Conservation (phyloP, 495 filamentous ascomycete species). For the Neurospora terricola region DNA sequence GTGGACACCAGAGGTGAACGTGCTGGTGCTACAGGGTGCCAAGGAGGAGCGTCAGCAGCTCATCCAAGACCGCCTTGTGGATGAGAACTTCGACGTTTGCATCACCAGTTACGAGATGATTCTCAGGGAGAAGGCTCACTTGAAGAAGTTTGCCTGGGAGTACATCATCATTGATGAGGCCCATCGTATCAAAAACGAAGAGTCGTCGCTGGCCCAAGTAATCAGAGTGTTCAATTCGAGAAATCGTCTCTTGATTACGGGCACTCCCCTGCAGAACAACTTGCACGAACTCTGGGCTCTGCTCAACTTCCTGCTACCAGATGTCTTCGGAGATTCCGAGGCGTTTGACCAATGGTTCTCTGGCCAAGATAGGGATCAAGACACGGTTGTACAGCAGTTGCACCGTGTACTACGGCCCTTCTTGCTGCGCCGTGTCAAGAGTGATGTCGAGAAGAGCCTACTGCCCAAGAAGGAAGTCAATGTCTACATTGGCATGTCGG, state of each 20-base stretch:
- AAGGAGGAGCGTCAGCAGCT: conserved; percentile 87
- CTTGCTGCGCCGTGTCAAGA: conserved; percentile 91
- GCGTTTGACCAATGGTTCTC: conserved; percentile 99
- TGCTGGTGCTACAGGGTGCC: conserved; percentile 87
- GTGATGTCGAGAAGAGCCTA: conserved; percentile 96
- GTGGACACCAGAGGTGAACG: conserved; percentile 94
- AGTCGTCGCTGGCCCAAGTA: conserved; percentile 92
- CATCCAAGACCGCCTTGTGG: conserved; percentile 81
- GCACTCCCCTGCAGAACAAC: conserved; percentile 97
- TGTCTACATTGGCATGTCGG: conserved; percentile 94
- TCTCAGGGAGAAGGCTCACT: conserved; percentile 82
- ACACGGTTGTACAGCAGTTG: conserved; percentile 93
- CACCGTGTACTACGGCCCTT: conserved; percentile 92
- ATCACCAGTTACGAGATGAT: conserved; percentile 41
- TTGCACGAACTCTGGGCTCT: conserved; percentile 98
- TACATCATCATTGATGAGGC: conserved; percentile 99
- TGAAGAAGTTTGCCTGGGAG: conserved; percentile 99
- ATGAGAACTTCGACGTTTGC: conserved; percentile 54
- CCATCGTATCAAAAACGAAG: conserved; percentile 98
- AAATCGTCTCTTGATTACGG: conserved; percentile 91
- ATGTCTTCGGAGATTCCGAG: conserved; percentile 94
- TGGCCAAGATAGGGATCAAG: conserved; percentile 76
- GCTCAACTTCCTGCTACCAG: conserved; percentile 91
- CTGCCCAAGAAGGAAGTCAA: conserved; percentile 97
- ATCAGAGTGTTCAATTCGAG: conserved; percentile 95